phyloP scores from a whole-genome alignment of 768 basidiomycete species.

The Tylopilus felleus region DNA sequence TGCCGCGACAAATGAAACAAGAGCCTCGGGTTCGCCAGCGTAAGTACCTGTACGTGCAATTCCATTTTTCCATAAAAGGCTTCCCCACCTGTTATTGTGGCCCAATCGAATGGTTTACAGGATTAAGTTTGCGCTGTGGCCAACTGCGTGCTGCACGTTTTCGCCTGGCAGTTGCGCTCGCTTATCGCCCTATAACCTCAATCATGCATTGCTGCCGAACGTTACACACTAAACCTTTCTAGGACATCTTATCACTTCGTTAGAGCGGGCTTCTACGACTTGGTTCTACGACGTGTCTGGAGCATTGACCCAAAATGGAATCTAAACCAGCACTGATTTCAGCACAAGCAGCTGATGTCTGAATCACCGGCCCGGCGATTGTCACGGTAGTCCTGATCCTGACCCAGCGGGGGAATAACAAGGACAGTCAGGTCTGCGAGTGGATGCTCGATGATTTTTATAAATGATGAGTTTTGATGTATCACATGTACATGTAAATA shows the following conservation, averaged over 20 bases:
- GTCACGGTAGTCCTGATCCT: background rate
- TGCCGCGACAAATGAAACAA: background rate
- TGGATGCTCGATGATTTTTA: background rate
- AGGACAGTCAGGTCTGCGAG: background rate
- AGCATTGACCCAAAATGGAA: background rate
- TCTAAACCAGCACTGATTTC: too few species aligned
- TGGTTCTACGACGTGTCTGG: background rate
- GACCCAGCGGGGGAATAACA: background rate
- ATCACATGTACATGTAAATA: constrained; percentile 2
- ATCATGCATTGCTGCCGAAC: background rate
- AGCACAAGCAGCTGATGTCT: background rate
- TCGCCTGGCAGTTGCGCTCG: background rate
- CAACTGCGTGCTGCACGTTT: background rate
- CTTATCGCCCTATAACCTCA: background rate
- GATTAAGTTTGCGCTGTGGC: background rate
- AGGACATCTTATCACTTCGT: background rate
- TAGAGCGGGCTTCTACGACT: background rate
- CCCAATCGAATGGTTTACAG: background rate
- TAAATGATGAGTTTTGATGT: constrained; percentile 3
- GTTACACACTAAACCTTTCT: background rate
- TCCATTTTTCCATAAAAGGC: background rate
- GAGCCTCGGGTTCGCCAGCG: background rate
- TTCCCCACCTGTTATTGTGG: background rate
- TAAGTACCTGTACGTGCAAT: background rate
- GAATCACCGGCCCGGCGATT: background rate